Evolutionary conservation across 2,329 filamentous ascomycete genomes (phyloP).

Genomic region (Teratosphaeria pseudoeucalypti): DNA sequence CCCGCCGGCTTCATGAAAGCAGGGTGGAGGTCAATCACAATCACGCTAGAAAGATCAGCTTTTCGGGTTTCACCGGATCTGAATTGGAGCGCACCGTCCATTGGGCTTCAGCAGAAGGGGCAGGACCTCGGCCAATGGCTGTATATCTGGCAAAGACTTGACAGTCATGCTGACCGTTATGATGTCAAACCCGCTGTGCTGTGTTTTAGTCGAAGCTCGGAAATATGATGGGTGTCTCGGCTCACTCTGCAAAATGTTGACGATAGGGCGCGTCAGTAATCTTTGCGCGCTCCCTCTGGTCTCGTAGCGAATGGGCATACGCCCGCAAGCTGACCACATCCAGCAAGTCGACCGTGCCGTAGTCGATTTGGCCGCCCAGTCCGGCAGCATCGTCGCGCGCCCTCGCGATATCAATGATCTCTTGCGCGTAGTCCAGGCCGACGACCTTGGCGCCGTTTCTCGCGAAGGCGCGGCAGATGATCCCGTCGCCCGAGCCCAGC

Average conservation of each 20-base stretch:
- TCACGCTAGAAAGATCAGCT: conserved; percentile 26
- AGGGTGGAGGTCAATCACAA: conserved; percentile 34
- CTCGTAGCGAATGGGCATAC: conserved; percentile 14
- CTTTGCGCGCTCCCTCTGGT: conserved; percentile 2
- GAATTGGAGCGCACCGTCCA: conserved; percentile 12
- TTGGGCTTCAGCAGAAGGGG: conserved; percentile 31
- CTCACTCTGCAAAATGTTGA: neutral
- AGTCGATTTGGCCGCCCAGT: conserved; percentile 18
- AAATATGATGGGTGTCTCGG: neutral
- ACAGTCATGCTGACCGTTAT: conserved; percentile 39
- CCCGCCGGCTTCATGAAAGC: conserved; percentile 40
- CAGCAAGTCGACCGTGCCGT: conserved; percentile 32
- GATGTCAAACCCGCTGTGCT: conserved; percentile 31
- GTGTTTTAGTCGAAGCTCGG: neutral
- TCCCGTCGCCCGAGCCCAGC: conserved; percentile 42
- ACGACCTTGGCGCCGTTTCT: conserved; percentile 28
- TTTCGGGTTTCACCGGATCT: neutral
- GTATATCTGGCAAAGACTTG: conserved; percentile 38
- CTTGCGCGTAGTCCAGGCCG: conserved; percentile 36
- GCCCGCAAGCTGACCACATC: conserved; percentile 22
- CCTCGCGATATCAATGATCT: conserved; percentile 33
- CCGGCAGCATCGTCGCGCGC: neutral
- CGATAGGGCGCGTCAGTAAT: neutral
- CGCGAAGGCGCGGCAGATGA: conserved; percentile 38
- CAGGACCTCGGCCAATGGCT: conserved; percentile 33